Conservation (phyloP, 192 early-diverging fungal species). For the Dimargaris cristalligena region DNA sequence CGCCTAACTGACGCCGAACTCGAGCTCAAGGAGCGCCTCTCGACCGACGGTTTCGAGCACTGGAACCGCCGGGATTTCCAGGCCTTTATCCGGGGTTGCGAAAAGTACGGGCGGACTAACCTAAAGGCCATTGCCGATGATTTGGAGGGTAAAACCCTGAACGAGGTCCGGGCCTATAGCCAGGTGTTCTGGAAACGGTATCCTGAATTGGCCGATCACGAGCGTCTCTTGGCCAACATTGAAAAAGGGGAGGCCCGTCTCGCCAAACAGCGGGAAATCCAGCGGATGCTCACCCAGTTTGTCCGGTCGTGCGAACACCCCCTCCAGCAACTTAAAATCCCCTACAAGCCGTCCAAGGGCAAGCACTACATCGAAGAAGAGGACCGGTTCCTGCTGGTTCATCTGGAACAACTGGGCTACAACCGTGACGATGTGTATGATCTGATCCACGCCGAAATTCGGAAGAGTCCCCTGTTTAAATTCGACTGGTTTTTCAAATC, state of each 20-base stretch:
- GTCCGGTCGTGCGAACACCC: slow-evolving; percentile 50
- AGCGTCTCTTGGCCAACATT: slow-evolving; percentile 70
- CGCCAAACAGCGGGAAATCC: slow-evolving; percentile 60
- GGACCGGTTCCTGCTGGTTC: slow-evolving; percentile 88
- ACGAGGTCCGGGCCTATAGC: slow-evolving; percentile 71
- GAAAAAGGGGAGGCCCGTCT: slow-evolving; percentile 76
- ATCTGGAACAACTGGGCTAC: slow-evolving; percentile 73
- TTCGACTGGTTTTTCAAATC: slow-evolving; percentile 99
- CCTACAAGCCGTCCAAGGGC: slow-evolving; percentile 71
- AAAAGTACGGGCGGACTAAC: slow-evolving; percentile 65
- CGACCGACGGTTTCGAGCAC: slow-evolving; percentile 59
- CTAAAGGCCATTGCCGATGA: slow-evolving; percentile 60
- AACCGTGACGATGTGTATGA: slow-evolving; percentile 89
- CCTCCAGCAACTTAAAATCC: slow-evolving; percentile 74
- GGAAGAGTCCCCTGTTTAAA: slow-evolving; percentile 62
- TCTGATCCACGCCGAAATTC: slow-evolving; percentile 72
- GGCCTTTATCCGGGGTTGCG: slow-evolving; percentile 69
- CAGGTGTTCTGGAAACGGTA: slow-evolving; percentile 79
- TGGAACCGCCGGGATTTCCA: slow-evolving; percentile 88
- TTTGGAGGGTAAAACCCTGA: slow-evolving; percentile 81
- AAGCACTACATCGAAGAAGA: slow-evolving; percentile 89
- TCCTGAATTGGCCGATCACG: slow-evolving; percentile 77
- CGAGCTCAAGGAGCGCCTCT: slow-evolving; percentile 51
- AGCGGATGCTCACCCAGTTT: slow-evolving; percentile 62
- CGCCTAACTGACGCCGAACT: slow-evolving; percentile 79